Conservation (phyloP, 345 rosid species). For the Heritiera fomes region DNA sequence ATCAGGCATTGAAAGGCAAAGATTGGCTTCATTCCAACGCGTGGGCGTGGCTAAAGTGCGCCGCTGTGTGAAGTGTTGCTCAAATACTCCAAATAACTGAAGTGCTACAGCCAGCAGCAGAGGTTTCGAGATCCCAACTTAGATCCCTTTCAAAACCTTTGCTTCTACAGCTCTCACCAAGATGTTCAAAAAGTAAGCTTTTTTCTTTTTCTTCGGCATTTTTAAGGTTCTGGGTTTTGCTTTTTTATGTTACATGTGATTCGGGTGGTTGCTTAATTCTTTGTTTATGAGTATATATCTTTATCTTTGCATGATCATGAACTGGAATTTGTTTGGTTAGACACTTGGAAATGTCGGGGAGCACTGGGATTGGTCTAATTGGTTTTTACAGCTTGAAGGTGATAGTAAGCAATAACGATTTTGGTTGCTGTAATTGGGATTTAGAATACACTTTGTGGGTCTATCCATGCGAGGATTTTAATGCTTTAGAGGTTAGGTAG, state of each 20-base stretch:
- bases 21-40: background rate
- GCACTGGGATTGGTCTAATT: background rate
- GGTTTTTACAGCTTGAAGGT: background rate
- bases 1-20: background rate
- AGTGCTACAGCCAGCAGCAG: background rate
- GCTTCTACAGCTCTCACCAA: conserved; percentile 13
- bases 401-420: background rate
- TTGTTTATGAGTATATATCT: background rate
- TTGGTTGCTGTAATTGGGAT: background rate
- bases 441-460: background rate
- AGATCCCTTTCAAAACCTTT: conserved; percentile 14
- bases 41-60: background rate
- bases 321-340: background rate
- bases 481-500: background rate
- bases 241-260: background rate
- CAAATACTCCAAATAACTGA: background rate
- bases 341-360: background rate
- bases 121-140: conserved; percentile 19
- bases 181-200: conserved; percentile 55
- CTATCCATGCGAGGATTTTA: background rate
- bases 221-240: background rate
- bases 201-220: background rate
- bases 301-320: background rate
- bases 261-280: background rate
- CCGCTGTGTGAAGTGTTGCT: too few species aligned